Conservation (phyloP, 2,329 filamentous ascomycete species). For the Samsoniella hepiali region DNA sequence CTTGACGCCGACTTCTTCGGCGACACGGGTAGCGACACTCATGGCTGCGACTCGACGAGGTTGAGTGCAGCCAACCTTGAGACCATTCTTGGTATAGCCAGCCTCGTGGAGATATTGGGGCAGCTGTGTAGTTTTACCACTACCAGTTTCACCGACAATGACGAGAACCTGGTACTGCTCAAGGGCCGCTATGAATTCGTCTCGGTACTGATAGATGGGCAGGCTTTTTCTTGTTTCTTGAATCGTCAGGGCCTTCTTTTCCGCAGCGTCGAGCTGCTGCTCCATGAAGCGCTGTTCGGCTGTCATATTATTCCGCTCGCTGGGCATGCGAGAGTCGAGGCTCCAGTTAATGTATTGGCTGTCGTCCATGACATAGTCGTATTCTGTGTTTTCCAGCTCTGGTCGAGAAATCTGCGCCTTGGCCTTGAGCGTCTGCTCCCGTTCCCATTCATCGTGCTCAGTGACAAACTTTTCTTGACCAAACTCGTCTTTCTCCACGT, state of each 20-base stretch:
- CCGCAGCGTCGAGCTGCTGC: conserved; percentile 80
- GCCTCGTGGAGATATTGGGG: conserved; percentile 92
- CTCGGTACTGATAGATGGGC: conserved; percentile 84
- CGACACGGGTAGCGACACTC: conserved; percentile 94
- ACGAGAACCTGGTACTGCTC: conserved; percentile 82
- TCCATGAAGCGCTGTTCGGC: conserved; percentile 77
- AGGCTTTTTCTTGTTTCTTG: conserved; percentile 88
- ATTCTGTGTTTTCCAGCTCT: conserved; percentile 77
- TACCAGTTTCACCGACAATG: conserved; percentile 91
- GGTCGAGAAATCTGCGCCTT: conserved; percentile 77
- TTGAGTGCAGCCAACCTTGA: conserved; percentile 90
- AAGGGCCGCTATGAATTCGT: conserved; percentile 84
- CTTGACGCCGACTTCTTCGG: conserved; percentile 88
- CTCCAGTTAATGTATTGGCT: conserved; percentile 84
- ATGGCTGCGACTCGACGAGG: conserved; percentile 94
- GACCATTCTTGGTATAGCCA: conserved; percentile 77
- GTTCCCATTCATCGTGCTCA: conserved; percentile 94
- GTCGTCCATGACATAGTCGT: conserved; percentile 91
- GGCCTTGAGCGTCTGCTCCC: conserved; percentile 82
- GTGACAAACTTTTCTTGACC: conserved; percentile 88
- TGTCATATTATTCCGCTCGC: conserved; percentile 67
- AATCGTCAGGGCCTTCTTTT: conserved; percentile 82
- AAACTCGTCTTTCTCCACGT: conserved; percentile 81
- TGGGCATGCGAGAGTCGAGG: conserved; percentile 68
- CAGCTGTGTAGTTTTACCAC: conserved; percentile 92